Percentiles rank a stretch among this genome's conserved stretches.
phyloP scores from a whole-genome alignment of 805 yeast genomes.

The Saturnispora zaruensis region DNA sequence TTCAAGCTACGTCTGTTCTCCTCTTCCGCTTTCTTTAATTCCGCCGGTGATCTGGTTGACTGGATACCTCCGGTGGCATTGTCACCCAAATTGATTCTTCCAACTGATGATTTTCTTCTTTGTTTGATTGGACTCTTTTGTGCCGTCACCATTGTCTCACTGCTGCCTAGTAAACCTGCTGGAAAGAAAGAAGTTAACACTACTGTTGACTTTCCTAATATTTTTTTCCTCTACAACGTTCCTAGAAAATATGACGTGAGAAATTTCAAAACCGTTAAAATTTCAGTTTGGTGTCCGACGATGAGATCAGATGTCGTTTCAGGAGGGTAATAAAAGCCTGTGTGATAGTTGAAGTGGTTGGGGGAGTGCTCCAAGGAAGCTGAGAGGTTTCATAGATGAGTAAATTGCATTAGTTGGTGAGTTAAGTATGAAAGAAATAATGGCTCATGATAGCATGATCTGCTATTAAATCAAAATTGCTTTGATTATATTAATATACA shows the following conservation, averaged over 20 bases:
- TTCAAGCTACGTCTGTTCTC: conserved; percentile 27
- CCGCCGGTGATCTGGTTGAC: conserved; percentile 49
- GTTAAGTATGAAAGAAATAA: too few species aligned
- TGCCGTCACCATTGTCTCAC: not conserved
- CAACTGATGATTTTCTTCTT: conserved; percentile 51
- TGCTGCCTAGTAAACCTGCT: not conserved
- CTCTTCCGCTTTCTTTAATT: conserved; percentile 32
- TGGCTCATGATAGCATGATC: not conserved
- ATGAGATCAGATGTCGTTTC: not conserved
- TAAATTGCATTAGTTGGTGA: not conserved
- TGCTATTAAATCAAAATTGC: not conserved
- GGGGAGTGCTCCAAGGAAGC: too few species aligned
- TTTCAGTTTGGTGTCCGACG: not conserved
- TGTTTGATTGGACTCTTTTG: conserved; percentile 4
- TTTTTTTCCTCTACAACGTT: not conserved
- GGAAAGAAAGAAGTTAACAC: not conserved
- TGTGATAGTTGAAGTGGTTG: too few species aligned
- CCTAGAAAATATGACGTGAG: not conserved
- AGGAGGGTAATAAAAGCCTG: too few species aligned
- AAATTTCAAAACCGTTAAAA: not conserved
- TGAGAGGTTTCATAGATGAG: too few species aligned
- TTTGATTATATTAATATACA: conserved; percentile 2
- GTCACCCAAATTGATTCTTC: conserved; percentile 69
- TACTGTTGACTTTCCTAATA: not conserved
- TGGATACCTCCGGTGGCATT: conserved; percentile 56